phyloP scores from a whole-genome alignment of 257 asterid genomes.

The Solanum boliviense region DNA sequence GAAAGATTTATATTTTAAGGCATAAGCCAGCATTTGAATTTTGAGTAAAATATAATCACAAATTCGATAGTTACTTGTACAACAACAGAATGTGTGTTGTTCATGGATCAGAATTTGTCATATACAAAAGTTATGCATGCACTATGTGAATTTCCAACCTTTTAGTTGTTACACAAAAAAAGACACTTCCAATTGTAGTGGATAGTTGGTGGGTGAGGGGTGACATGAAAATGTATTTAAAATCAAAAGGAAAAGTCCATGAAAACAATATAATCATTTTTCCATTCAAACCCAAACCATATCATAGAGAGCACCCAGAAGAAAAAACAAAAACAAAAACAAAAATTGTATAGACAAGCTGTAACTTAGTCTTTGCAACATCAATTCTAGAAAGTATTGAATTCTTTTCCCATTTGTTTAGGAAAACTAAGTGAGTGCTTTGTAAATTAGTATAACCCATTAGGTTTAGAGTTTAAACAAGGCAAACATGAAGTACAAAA shows the following conservation, averaged over 20 bases:
- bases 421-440: background rate
- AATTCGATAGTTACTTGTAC: background rate
- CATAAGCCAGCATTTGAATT: background rate
- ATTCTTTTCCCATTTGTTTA: background rate
- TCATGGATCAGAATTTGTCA: no score
- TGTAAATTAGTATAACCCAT: background rate
- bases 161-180: no score
- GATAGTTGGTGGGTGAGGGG: no score
- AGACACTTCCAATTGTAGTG: no score
- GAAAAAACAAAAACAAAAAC: background rate
- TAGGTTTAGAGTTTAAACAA: background rate
- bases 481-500: background rate
- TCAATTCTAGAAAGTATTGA: background rate
- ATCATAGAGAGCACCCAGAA: no score
- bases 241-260: no score
- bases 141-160: no score
- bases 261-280: no score
- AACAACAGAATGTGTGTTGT: background rate
- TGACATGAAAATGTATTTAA: no score
- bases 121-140: no score
- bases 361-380: background rate
- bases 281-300: no score
- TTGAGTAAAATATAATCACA: background rate
- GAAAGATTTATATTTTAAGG: background rate
- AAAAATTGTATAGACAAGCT: background rate